Conservation (phyloP, 2,329 filamentous ascomycete species). For the Myrmaecium sp. region DNA sequence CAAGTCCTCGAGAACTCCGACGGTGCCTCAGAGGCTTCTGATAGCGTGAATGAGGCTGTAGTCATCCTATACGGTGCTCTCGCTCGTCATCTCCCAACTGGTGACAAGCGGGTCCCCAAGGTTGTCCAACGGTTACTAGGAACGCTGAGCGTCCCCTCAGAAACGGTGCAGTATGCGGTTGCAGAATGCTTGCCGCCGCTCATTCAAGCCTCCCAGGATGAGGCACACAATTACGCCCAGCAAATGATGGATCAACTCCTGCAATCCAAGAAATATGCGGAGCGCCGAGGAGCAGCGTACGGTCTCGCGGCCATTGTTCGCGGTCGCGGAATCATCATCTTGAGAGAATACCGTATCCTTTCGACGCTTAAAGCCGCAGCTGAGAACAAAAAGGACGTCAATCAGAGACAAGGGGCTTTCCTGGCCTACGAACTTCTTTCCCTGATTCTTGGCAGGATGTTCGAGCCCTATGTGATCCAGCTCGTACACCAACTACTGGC, state of each 20-base stretch:
- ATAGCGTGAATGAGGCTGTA: constrained; percentile 90
- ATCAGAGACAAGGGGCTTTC: constrained; percentile 75
- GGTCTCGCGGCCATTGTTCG: constrained; percentile 79
- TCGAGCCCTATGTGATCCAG: constrained; percentile 93
- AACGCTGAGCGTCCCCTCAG: constrained; percentile 84
- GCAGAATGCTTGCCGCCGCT: constrained; percentile 85
- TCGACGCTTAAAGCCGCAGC: constrained; percentile 60
- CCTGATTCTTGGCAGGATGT: constrained; percentile 67
- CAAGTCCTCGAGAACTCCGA: constrained; percentile 71
- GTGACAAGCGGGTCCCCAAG: constrained; percentile 74
- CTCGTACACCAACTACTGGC: constrained; percentile 79
- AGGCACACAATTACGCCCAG: constrained; percentile 64
- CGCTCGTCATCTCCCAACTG: constrained; percentile 66
- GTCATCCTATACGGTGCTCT: constrained; percentile 94
- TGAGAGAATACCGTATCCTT: constrained; percentile 77
- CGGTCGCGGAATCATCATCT: constrained; percentile 66
- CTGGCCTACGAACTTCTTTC: constrained; percentile 85
- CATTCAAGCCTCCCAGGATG: constrained; percentile 63
- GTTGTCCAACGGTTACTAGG: constrained; percentile 75
- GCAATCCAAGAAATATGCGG: constrained; percentile 79
- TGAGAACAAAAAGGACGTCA: constrained; percentile 90
- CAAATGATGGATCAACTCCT: constrained; percentile 69
- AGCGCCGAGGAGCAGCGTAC: constrained; percentile 82
- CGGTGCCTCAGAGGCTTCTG: constrained; percentile 62
- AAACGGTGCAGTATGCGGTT: constrained; percentile 92